These are phyloP conservation scores for Clitocybe nebularis DNA, from an alignment of 1,284 basidiomycete genomes.

Conservation along the genomic window DNA sequence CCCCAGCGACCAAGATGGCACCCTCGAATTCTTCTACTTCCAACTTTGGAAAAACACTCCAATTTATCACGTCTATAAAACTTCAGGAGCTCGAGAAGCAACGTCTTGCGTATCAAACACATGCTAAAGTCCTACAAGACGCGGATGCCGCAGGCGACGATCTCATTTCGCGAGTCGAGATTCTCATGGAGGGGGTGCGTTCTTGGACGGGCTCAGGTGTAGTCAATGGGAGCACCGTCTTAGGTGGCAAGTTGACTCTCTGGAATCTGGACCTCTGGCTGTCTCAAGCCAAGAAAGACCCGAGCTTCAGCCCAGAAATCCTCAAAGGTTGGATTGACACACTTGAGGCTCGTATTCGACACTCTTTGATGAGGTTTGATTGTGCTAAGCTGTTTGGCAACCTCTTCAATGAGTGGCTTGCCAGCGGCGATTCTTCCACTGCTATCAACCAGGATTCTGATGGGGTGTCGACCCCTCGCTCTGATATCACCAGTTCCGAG, in stretches of 20 bases:
- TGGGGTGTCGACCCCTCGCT: conserved; percentile 2
- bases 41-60: conserved; percentile 27
- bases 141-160: conserved; percentile 18
- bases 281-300: conserved; percentile 34
- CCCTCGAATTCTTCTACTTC: conserved; percentile 1
- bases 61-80: conserved; percentile 40
- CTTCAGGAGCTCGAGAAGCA: conserved; percentile 38
- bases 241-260: conserved; percentile 30
- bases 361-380: conserved; percentile 32
- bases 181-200: conserved; percentile 28
- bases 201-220: conserved; percentile 33
- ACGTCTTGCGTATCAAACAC: conserved; percentile 26
- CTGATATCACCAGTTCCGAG: conserved; percentile 9
- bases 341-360: conserved; percentile 34
- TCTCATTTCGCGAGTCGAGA: conserved; percentile 26
- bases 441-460: conserved; percentile 11
- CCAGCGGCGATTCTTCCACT: conserved; percentile 35
- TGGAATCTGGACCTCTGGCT: conserved; percentile 33
- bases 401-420: conserved; percentile 40
- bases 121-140: conserved; percentile 21
- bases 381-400: conserved; percentile 38
- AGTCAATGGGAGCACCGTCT: conserved; percentile 15
- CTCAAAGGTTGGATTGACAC: conserved; percentile 31
- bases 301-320: conserved; percentile 31
- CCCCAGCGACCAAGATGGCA: not conserved